Evolutionary conservation across 2,329 filamentous ascomycete species (phyloP).

Genomic region (Epichloe elymi): DNA sequence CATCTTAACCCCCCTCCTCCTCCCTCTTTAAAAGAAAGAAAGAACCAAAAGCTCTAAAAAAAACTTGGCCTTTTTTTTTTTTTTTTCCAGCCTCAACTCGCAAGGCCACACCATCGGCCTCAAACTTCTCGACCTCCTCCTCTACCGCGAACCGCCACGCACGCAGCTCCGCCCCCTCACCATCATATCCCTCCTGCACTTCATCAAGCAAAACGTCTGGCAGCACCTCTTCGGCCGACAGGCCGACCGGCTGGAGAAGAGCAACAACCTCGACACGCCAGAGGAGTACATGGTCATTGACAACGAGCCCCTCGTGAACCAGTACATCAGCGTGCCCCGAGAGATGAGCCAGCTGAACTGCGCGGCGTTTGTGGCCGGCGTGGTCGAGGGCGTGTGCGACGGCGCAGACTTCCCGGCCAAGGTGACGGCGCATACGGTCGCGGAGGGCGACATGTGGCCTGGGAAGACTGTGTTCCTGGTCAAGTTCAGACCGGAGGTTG

Average conservation of each 20-base stretch:
- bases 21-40: not conserved
- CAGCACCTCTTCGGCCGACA: constrained; percentile 81
- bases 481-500: constrained; percentile 79
- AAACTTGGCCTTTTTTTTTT: too few species aligned
- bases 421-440: constrained; percentile 76
- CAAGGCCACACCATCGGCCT: constrained; percentile 91
- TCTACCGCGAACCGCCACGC: constrained; percentile 65
- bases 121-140: constrained; percentile 86
- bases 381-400: constrained; percentile 92
- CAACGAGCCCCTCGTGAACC: constrained; percentile 96
- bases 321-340: constrained; percentile 81
- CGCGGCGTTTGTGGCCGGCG: constrained; percentile 86
- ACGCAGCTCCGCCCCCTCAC: constrained; percentile 67
- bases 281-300: constrained; percentile 99
- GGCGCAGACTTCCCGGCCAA: constrained; percentile 79
- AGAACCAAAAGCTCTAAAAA: too few species aligned
- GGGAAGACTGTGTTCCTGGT: constrained; percentile 92
- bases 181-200: constrained; percentile 83
- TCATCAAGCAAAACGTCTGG: constrained; percentile 89
- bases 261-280: constrained; percentile 63
- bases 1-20: too few species aligned
- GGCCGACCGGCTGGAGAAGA: constrained; percentile 87
- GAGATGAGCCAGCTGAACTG: constrained; percentile 97
- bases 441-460: constrained; percentile 76
- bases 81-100: constrained; percentile 54